Conservation (phyloP, 306 rosid genomes). For the Astragalus membranaceus region DNA sequence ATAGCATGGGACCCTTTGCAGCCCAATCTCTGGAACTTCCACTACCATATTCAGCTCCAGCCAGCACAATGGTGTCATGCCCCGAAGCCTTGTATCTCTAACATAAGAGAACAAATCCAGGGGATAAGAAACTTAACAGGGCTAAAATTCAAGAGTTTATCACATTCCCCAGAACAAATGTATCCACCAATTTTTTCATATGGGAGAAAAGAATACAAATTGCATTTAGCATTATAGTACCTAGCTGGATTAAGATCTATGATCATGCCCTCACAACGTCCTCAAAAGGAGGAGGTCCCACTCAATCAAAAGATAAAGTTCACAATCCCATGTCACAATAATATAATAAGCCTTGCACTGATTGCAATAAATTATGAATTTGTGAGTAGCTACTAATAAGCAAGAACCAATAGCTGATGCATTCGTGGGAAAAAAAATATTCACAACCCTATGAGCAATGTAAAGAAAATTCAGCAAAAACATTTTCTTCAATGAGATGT, state of each 20-base stretch:
- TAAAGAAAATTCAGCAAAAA: not conserved
- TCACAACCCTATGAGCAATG: not conserved
- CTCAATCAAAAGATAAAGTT: not conserved
- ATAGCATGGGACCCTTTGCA: constrained; percentile 98
- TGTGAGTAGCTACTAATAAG: constrained; percentile 3
- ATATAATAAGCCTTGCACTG: not conserved
- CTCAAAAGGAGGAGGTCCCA: not conserved
- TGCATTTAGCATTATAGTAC: not conserved
- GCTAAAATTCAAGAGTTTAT: not conserved
- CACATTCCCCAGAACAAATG: not conserved
- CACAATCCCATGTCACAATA: not conserved
- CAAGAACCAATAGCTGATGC: not conserved
- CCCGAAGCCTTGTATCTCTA: constrained; percentile 82
- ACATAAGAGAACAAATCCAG: constrained; percentile 16
- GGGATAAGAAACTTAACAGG: constrained; percentile 16
- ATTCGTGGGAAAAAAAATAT: not conserved
- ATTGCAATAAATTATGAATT: not conserved
- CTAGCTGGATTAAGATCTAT: not conserved
- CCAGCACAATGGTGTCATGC: constrained; percentile 75
- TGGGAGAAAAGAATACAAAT: not conserved
- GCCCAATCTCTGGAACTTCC: constrained; percentile 99
- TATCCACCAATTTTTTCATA: not conserved
- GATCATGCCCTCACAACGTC: not conserved
- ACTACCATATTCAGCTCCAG: constrained; percentile 99
- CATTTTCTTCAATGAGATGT: not conserved